A percentile compares a stretch with the other conserved stretches of the same genome.
Conservation (phyloP, 2,329 filamentous ascomycete species). For the Monilinia vaccinii-corymbosi region DNA sequence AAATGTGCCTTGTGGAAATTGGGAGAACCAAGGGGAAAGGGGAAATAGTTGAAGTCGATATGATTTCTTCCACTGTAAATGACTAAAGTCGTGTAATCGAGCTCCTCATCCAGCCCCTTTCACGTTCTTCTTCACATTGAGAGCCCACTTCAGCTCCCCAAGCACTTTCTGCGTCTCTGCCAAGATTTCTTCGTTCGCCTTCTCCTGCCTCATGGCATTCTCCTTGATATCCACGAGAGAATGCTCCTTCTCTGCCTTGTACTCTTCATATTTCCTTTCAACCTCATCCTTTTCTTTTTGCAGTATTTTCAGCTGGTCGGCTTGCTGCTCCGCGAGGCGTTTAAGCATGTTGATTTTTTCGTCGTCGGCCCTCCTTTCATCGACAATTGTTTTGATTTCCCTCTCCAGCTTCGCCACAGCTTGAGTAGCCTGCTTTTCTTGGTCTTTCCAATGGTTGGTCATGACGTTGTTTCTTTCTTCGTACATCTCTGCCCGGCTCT, state of each 20-base stretch:
- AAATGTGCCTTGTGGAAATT: background rate
- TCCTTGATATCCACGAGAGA: slow-evolving; percentile 50
- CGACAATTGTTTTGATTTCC: slow-evolving; percentile 46
- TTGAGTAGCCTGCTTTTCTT: slow-evolving; percentile 51
- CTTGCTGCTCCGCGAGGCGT: slow-evolving; percentile 64
- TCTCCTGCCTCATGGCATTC: slow-evolving; percentile 47
- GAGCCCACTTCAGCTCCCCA: slow-evolving; percentile 63
- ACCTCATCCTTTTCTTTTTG: slow-evolving; percentile 55
- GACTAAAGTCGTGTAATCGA: background rate
- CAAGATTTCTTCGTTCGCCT: slow-evolving; percentile 51
- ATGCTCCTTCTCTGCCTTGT: slow-evolving; percentile 56
- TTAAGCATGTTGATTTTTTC: slow-evolving; percentile 54
- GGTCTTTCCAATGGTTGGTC: slow-evolving; percentile 56
- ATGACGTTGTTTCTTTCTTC: slow-evolving; percentile 63
- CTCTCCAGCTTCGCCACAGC: slow-evolving; percentile 40
- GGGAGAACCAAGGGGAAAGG: background rate
- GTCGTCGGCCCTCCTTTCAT: slow-evolving; percentile 50
- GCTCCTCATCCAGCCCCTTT: slow-evolving; percentile 40
- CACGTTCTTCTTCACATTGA: slow-evolving; percentile 56
- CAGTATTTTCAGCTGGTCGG: slow-evolving; percentile 55
- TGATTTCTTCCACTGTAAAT: background rate
- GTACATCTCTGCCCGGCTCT: slow-evolving; percentile 54
- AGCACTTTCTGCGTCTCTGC: slow-evolving; percentile 51
- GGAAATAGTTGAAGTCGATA: background rate
- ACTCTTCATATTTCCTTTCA: slow-evolving; percentile 48